Evolutionary conservation across 2,329 filamentous ascomycete species (phyloP), one percentile per base, ranked within the genome.

Genomic region (Hymenoscyphus linearis): DNA sequence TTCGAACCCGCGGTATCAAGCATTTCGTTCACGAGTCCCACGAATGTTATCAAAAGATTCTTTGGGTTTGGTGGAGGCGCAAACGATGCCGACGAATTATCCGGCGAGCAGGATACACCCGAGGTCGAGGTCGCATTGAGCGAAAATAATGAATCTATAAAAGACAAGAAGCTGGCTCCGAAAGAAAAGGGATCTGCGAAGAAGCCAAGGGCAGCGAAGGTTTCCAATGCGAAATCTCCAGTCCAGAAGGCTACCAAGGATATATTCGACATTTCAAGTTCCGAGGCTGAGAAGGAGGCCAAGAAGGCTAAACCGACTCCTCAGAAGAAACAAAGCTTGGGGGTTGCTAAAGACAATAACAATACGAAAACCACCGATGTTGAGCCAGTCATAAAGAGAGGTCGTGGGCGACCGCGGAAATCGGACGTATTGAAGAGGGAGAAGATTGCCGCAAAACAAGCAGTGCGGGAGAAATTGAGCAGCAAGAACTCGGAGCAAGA

Each of bases 351-450:
- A 9, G 31, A 31, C 10, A 5, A 50, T 13, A 12, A 7, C 22
- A 50, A 4, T 26, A 4, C 44, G 22, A 50, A 50, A 22, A 18
- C 44, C 22, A 22, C 44, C 13, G 18, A 25, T 13, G 44, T 14
- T 25, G 44, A 3, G 52, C 40, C 25, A 36, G 58, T 35, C 9
- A 31, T 44, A 22, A 64, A 59, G 57, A 61, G 62, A 13, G 40
- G 37, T 13, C 61, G 57, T 25, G 62, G 63, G 22, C 64, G 64
- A 2, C 65, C 64, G 16, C 61, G 63, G 22, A 68, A 67, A 52
- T 65, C 63, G 2, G 58, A 65, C 26, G 58, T 66, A 13, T 59
- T 68, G 52, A 68, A 63, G 56, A 63, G 61, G 27, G 65, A 61
- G 9, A 65, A 67, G 36, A 59, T 60, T 47, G 53, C 64, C 31